Evolutionary conservation across 2,329 filamentous ascomycete genomes (phyloP), one percentile per base, ranked within the genome.

Genomic region (Alternaria brassicae): DNA sequence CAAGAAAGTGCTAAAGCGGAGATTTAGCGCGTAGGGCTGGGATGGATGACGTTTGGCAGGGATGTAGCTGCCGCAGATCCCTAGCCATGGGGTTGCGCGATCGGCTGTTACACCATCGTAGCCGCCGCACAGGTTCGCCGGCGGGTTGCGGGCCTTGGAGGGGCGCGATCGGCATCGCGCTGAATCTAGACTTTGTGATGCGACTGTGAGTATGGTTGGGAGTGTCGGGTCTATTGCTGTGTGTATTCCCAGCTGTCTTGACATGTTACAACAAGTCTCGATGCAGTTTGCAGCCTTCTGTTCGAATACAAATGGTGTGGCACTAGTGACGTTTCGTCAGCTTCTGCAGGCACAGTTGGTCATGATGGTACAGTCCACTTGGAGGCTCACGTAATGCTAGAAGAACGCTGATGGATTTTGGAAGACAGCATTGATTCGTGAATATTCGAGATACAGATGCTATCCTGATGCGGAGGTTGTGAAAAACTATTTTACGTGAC

Each of bases 1-100:
- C 58, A 61, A 37, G 23, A 21, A 23, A 25, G 36, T 30, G 40
- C 42, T 50, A 37, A 21, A 36, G 45, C 21, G 37, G 37, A 51
- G 37, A 37, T 27, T 50, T 58, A 61, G 60, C 60, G 56, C 37
- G 56, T 57, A 56, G 57, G 57, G 60, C 57, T 61, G 63, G 59
- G n/a, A 53, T 51, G 47, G 34, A 58, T 62, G 62, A 61, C 61
- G 61, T 56, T 61, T 13, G 32, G 54, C 60, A 63, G 60, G 63
- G 63, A 28, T 60, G 21, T 23, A 47, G 45, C 54, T 44, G 45
- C 45, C 47, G 54, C 47, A 52, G 54, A 58, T 53, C 55, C 17
- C 40, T 21, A 53, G 27, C 17, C 17, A 39, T 39, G 36, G 17
- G 44, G 25, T 27, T 49, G 53, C 36, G 36, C 48, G 48, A 57